phyloP scores from a whole-genome alignment of 495 filamentous ascomycete species.

The Neurospora cerealis region DNA sequence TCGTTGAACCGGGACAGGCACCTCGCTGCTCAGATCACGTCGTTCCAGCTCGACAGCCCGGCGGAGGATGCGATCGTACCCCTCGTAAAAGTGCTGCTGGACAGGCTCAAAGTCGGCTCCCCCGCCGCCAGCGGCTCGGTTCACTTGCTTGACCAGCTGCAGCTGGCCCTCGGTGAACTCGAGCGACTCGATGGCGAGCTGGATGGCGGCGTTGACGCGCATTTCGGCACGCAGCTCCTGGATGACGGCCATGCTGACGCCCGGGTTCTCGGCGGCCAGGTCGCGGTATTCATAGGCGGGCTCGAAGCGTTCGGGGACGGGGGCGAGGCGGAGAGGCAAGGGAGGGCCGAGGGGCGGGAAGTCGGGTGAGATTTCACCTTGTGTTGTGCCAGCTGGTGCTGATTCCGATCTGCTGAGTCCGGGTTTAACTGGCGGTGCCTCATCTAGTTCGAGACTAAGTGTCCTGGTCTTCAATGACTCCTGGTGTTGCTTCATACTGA shows the following conservation, averaged over 20 bases:
- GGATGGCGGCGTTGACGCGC: constrained; percentile 23
- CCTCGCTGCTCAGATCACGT: constrained; percentile 3
- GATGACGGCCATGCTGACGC: constrained; percentile 6
- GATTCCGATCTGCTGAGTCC: background rate
- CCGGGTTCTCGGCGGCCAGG: background rate
- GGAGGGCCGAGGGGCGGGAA: background rate
- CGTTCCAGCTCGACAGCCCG: constrained; percentile 19
- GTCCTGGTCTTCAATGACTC: background rate
- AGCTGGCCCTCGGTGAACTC: constrained; percentile 24
- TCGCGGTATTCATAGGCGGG: background rate
- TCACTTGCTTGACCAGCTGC: constrained; percentile 17
- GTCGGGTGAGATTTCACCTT: background rate
- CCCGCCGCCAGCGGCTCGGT: constrained; percentile 3
- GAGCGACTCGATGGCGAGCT: constrained; percentile 21
- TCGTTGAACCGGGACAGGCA: background rate
- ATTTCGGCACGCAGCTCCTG: constrained; percentile 20
- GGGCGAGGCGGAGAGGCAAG: background rate
- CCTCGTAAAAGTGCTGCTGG: constrained; percentile 19
- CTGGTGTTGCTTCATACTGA: background rate
- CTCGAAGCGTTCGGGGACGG: background rate
- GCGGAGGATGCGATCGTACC: constrained; percentile 20
- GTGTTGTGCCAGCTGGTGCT: background rate
- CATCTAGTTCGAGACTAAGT: background rate
- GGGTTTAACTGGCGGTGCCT: background rate
- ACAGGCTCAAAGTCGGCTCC: constrained; percentile 11